Conservation (phyloP, 2,329 filamentous ascomycete genomes). For the Drechslerella dactyloides region DNA sequence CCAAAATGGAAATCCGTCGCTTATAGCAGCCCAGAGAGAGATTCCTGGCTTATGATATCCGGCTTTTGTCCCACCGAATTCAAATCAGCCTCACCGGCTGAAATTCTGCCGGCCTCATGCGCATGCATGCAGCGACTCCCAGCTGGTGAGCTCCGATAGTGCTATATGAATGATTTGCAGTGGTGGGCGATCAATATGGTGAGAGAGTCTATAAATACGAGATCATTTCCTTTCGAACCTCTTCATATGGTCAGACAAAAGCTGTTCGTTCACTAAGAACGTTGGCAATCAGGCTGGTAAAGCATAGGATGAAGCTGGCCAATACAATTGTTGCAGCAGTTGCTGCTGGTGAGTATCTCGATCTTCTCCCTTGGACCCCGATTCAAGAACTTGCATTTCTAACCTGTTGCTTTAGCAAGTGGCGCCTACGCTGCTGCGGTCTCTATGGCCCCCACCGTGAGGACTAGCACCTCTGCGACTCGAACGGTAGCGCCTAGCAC, state of each 20-base stretch:
- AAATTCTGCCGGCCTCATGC: too few species aligned
- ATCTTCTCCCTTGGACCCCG: too few species aligned
- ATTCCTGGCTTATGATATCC: too few species aligned
- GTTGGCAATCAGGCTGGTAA: too few species aligned
- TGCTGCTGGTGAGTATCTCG: constrained; percentile 26
- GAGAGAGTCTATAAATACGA: background rate
- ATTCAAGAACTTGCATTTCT: background rate
- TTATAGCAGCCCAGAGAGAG: too few species aligned
- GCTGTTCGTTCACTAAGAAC: too few species aligned
- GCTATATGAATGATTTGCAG: too few species aligned
- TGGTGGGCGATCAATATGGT: background rate
- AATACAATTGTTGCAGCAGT: constrained; percentile 28
- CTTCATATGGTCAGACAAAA: background rate
- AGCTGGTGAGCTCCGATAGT: too few species aligned
- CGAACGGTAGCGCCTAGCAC: constrained; percentile 7
- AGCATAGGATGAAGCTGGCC: constrained; percentile 27
- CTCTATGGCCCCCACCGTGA: background rate
- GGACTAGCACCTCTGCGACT: background rate
- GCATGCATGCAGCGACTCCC: too few species aligned
- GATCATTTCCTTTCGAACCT: background rate
- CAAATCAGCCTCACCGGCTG: too few species aligned
- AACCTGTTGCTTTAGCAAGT: background rate
- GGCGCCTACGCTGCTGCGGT: background rate
- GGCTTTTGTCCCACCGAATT: too few species aligned
- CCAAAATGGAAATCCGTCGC: too few species aligned